Evolutionary conservation across 2,329 filamentous ascomycete genomes (phyloP), one percentile per base, ranked within the genome.

Genomic region (Leptosphaerulina australis): DNA sequence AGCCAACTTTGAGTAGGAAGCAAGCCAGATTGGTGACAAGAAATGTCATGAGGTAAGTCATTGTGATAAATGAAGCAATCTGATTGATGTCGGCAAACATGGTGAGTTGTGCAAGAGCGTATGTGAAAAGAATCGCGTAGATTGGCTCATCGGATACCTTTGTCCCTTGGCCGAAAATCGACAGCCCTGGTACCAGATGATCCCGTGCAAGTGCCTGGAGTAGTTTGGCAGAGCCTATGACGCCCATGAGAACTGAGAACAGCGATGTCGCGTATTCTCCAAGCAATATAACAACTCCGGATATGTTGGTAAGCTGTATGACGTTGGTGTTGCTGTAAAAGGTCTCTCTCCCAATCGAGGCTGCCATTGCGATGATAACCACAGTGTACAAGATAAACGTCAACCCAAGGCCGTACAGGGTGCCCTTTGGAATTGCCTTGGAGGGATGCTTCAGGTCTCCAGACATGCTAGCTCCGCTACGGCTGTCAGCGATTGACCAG

Each of bases 11-110:
- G 46, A 96, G 79, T 1, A 95, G 76, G 63, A 96, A 95, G 60
- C 90, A 95, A 5, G 91, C 91, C 7, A 95, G 74, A 58, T 96
- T 95, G 73, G 90, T 94, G 30, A 93, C 88, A 40, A 95, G 83
- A 65, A 95, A 96, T 0, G 91, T 96, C 87, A 95, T 93, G 65
- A 94, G 83, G 67, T 94, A 95, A 21, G 89, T 88, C 88, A 95
- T 95, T 2, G 91, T 93, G 35, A 95, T 90, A 49, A 95, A 85
- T 0, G 90, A 93, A 5, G 91, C 91, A 62, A 96, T 95, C 66
- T 90, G 88, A 68, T 96, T 94, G 59, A 96, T 83, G 64, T 95
- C 85, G 34, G 88, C 88, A 40, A 96, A 81, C 73, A 95, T 87
- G 0, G 90, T 90, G 21, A 92, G 58, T 67, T 96, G 91, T 0